phyloP scores from a whole-genome alignment of 495 filamentous ascomycete genomes.

The Penicillium cosmopolitanum region DNA sequence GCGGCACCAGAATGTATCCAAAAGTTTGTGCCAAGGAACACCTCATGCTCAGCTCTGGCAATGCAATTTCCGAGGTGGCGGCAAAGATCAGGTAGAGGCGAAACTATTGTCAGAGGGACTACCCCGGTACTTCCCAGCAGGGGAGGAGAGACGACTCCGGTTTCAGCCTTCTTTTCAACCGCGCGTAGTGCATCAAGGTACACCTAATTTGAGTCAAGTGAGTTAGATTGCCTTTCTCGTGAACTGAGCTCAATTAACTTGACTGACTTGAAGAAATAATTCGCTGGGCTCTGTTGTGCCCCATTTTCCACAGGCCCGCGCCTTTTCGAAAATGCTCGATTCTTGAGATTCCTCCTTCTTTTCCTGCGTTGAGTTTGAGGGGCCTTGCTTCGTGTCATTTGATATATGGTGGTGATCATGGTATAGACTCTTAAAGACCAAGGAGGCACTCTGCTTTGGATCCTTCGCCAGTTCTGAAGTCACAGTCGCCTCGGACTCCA shows the following conservation, averaged over 20 bases:
- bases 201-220: slow-evolving; percentile 39
- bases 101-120: slow-evolving; percentile 70
- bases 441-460: slow-evolving; percentile 52
- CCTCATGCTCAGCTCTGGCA: slow-evolving; percentile 69
- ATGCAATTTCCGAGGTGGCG: slow-evolving; percentile 78
- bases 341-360: slow-evolving; percentile 26
- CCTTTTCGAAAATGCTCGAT: slow-evolving; percentile 51
- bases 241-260: not conserved
- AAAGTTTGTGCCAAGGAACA: slow-evolving; percentile 74
- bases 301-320: slow-evolving; percentile 68
- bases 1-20: slow-evolving; percentile 72
- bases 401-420: slow-evolving; percentile 26
- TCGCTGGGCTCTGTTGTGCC: slow-evolving; percentile 64
- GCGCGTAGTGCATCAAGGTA: slow-evolving; percentile 68
- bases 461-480: slow-evolving; percentile 58
- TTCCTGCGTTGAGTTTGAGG: slow-evolving; percentile 11
- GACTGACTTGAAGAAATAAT: slow-evolving; percentile 62
- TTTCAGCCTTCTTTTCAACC: slow-evolving; percentile 57
- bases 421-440: slow-evolving; percentile 60
- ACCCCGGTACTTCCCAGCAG: slow-evolving; percentile 71
- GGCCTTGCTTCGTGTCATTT: slow-evolving; percentile 5
- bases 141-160: slow-evolving; percentile 66
- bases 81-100: slow-evolving; percentile 68
- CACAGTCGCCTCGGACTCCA: slow-evolving; percentile 50
- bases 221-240: not conserved